These are phyloP conservation scores for Dioszegia aurantiaca DNA, from an alignment of 768 basidiomycete species.

Conservation along the genomic window DNA sequence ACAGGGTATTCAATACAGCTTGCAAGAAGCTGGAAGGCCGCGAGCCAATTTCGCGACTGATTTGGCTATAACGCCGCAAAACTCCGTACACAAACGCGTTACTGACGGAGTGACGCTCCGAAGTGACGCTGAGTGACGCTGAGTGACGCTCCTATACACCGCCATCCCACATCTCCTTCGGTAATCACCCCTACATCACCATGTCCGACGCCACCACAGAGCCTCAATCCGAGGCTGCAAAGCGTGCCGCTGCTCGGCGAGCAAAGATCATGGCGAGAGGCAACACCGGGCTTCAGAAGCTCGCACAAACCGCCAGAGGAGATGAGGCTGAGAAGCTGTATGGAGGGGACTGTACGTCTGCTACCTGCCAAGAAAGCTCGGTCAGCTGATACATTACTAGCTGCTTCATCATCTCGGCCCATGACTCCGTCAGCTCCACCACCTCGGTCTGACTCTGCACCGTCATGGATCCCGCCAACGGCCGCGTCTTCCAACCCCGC, in stretches of 20 bases:
- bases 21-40: too few relatives aligned
- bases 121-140: neutral
- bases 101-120: neutral
- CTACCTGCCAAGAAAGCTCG: neutral
- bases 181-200: neutral
- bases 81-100: constrained; percentile 1
- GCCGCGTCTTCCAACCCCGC: neutral
- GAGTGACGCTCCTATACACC: neutral
- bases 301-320: constrained; percentile 50
- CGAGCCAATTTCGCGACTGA: neutral
- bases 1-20: too few relatives aligned
- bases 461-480: constrained; percentile 34
- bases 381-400: constrained; percentile 7
- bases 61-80: constrained; percentile 9
- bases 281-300: constrained; percentile 43
- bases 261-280: constrained; percentile 52
- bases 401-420: constrained; percentile 18
- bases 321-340: constrained; percentile 48
- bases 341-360: constrained; percentile 40
- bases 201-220: constrained; percentile 9
- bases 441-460: constrained; percentile 7
- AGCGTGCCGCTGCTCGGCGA: constrained; percentile 46
- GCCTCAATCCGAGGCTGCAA: constrained; percentile 41
- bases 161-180: neutral
- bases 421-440: constrained; percentile 5